Evolutionary conservation across 257 asterid genomes (phyloP).

Genomic region (Jacaranda copaia): DNA sequence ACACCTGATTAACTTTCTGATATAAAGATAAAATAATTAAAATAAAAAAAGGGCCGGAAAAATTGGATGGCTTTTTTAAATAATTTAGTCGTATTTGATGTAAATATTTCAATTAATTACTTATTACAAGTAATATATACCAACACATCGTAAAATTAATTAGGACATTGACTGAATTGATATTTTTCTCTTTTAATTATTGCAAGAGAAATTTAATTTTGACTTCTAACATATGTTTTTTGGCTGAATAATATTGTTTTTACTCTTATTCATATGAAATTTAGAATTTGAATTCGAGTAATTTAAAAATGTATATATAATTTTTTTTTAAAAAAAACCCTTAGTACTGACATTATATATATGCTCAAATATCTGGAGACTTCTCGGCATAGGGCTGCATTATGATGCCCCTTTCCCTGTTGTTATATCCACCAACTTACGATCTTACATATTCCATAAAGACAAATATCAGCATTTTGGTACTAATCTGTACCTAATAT

Average conservation of each 20-base stretch:
- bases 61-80: not conserved
- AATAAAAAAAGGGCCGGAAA: not conserved
- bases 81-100: not conserved
- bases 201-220: no score
- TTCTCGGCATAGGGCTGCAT: not conserved
- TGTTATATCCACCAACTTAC: slow-evolving; percentile 34
- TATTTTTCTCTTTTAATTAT: no score
- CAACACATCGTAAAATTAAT: not conserved
- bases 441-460: not conserved
- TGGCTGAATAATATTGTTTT: no score
- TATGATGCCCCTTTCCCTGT: not conserved
- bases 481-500: slow-evolving; percentile 7
- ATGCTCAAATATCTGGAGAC: slow-evolving; percentile 12
- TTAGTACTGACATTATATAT: not conserved
- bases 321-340: no score
- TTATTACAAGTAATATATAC: not conserved
- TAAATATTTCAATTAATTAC: not conserved
- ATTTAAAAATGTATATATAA: no score
- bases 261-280: no score
- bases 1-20: not conserved
- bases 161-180: no score
- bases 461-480: slow-evolving; percentile 41
- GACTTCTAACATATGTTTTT: no score
- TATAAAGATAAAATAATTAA: not conserved
- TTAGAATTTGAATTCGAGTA: no score